Percentiles rank a stretch among this genome's conserved stretches.
These are phyloP conservation scores for Rosa rugosa DNA, from an alignment of 306 rosid species.

Conservation along the genomic window DNA sequence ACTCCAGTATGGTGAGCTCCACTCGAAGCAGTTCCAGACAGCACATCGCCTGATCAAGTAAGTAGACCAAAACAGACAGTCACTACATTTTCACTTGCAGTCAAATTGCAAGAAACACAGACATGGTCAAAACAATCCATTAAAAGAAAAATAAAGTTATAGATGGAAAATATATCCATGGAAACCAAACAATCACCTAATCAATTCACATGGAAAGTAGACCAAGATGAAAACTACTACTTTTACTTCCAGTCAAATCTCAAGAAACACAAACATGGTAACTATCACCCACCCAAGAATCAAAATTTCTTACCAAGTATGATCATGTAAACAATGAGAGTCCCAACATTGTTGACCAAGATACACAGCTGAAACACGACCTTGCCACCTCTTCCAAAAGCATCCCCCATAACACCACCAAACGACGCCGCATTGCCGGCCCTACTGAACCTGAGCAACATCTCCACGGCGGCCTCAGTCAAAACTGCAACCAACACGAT, in stretches of 20 bases:
- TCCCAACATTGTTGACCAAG: slow-evolving; percentile 61
- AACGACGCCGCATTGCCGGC: slow-evolving; percentile 37
- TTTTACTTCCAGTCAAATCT: not conserved
- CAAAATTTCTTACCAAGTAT: slow-evolving; percentile 45
- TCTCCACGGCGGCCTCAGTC: slow-evolving; percentile 48
- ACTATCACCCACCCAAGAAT: not conserved
- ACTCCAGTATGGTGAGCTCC: slow-evolving; percentile 63
- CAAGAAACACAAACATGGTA: not conserved
- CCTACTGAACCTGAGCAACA: slow-evolving; percentile 57
- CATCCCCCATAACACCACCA: slow-evolving; percentile 48
- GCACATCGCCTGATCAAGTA: slow-evolving; percentile 52
- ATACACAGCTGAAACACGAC: slow-evolving; percentile 47
- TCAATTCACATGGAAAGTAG: not conserved
- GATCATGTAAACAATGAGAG: slow-evolving; percentile 62
- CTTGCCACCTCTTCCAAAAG: slow-evolving; percentile 54
- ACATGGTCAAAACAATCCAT: not conserved
- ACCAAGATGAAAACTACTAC: not conserved
- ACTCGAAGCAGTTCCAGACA: slow-evolving; percentile 66
- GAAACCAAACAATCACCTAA: not conserved
- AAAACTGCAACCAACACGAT: slow-evolving; percentile 53
- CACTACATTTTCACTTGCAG: not conserved
- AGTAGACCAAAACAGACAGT: not conserved
- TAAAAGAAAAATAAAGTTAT: not conserved
- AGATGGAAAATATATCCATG: not conserved
- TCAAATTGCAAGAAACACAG: not conserved